Conservation (phyloP, 768 basidiomycete species). For the Termitomyces sp. region DNA sequence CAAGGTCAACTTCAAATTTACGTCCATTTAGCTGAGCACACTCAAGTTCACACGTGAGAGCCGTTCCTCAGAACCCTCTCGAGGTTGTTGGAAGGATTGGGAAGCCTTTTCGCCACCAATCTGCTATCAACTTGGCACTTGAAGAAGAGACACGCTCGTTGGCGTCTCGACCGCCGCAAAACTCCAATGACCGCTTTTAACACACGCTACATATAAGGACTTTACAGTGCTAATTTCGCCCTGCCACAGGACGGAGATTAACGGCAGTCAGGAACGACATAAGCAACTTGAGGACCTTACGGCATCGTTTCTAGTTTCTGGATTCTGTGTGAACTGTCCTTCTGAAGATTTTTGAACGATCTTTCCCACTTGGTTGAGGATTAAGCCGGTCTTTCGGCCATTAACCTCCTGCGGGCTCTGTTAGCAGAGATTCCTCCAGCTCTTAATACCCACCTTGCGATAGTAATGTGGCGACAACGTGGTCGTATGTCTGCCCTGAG, state of each 20-base stretch:
- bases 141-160: background rate
- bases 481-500: background rate
- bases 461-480: constrained; percentile 8
- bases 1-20: background rate
- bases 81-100: background rate
- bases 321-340: background rate
- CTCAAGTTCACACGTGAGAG: background rate
- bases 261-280: background rate
- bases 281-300: background rate
- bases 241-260: constrained; percentile 10
- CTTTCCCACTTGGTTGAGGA: background rate
- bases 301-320: background rate
- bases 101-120: background rate
- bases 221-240: constrained; percentile 4
- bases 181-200: background rate
- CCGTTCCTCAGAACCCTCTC: background rate
- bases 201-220: constrained; percentile 1
- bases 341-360: background rate
- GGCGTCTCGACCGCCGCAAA: background rate
- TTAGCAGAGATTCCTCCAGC: background rate
- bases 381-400: constrained; percentile 3
- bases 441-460: background rate
- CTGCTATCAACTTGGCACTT: background rate
- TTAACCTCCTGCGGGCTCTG: background rate
- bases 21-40: background rate